Evolutionary conservation across 768 basidiomycete genomes (phyloP).

Genomic region (Tubosaeta sp.): DNA sequence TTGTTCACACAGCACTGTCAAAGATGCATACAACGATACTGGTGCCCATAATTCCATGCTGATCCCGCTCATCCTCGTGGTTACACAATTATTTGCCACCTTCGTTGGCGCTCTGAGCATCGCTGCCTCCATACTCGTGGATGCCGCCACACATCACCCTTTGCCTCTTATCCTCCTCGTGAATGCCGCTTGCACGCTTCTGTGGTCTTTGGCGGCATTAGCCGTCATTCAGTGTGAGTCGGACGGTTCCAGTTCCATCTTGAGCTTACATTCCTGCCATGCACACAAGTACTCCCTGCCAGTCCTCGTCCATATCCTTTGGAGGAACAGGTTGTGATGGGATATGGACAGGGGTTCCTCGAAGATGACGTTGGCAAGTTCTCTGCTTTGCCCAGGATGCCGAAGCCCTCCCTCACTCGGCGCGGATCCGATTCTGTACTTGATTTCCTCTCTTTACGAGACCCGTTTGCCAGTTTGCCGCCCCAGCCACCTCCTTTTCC

Average conservation of each 20-base stretch:
- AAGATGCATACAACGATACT: background rate
- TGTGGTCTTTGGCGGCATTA: conserved; percentile 24
- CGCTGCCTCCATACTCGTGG: conserved; percentile 9
- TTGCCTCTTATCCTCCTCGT: conserved; percentile 14
- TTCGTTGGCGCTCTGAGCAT: conserved; percentile 23
- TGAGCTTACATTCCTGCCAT: conserved; percentile 1
- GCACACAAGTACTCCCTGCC: conserved; percentile 20
- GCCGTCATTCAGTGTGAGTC: conserved; percentile 22
- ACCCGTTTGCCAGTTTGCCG: conserved; percentile 32
- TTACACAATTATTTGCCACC: conserved; percentile 21
- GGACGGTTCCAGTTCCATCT: background rate
- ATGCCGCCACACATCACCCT: background rate
- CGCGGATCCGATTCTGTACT: conserved; percentile 25
- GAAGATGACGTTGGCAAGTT: background rate
- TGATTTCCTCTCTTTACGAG: conserved; percentile 33
- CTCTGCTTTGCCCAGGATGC: conserved; percentile 3
- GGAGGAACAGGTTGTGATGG: conserved; percentile 6
- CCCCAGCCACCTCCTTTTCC: conserved; percentile 30
- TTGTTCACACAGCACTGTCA: background rate
- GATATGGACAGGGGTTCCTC: background rate
- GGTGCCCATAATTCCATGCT: background rate
- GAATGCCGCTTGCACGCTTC: conserved; percentile 15
- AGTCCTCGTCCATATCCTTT: conserved; percentile 1
- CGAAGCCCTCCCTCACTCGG: conserved; percentile 19
- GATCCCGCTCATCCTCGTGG: conserved; percentile 11